A percentile compares a stretch with the other conserved stretches of the same genome.
Conservation (phyloP, 495 filamentous ascomycete species). For the Penicillium paxilli region DNA sequence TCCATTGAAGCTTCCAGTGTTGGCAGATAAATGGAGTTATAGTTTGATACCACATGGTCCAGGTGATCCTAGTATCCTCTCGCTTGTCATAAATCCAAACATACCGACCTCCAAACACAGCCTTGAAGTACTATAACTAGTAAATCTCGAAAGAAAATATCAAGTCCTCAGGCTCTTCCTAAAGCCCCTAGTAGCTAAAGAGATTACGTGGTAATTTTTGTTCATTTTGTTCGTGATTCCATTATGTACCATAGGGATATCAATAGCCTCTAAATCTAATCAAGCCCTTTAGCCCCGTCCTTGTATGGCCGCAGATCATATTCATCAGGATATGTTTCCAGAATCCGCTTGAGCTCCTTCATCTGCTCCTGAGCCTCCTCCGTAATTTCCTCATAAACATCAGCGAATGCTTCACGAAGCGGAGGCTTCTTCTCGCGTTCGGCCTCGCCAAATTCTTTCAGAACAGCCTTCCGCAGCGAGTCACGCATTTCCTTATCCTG, state of each 20-base stretch:
- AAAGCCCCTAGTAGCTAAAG: no score
- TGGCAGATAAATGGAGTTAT: no score
- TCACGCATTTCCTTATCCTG: constrained; percentile 73
- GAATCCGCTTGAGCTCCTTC: constrained; percentile 67
- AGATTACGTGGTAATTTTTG: neutral
- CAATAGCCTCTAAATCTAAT: constrained; percentile 2
- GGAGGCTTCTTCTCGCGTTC: constrained; percentile 89
- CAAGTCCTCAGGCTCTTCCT: no score
- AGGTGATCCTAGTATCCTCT: no score
- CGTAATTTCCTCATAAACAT: constrained; percentile 85
- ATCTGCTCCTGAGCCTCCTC: constrained; percentile 81
- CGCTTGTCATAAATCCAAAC: no score
- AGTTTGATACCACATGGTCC: no score
- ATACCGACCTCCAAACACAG: no score
- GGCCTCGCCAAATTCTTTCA: constrained; percentile 82
- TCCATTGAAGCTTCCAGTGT: no score
- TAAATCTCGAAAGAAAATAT: no score
- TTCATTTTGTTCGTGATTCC: neutral
- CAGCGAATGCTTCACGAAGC: constrained; percentile 75
- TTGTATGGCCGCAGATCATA: constrained; percentile 84
- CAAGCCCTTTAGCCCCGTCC: constrained; percentile 68
- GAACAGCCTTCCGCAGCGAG: constrained; percentile 65
- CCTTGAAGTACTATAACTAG: no score
- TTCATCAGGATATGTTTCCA: constrained; percentile 89
- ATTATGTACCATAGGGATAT: neutral